Base-by-base conservation (phyloP, 495 filamentous ascomycete species). In the Immersiella caudata region DNA sequence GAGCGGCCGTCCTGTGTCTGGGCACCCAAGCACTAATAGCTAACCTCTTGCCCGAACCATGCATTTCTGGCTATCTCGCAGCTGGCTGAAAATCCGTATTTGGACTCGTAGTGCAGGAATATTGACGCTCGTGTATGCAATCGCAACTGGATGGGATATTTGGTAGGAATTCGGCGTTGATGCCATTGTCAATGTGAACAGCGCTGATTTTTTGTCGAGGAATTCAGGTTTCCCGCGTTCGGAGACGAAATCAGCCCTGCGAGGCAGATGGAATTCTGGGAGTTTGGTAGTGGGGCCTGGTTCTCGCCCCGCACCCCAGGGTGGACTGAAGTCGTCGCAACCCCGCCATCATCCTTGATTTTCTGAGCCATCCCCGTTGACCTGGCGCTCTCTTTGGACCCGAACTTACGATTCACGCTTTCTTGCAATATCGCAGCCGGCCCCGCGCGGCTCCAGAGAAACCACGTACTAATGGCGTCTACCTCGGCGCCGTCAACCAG, bases 391-490 rank as follows among this genome's bases (percentile, higher is more conserved):
- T 14, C 40, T 18, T 12, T 46, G 5, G 40, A 12, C 11, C 16
- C 11, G 52, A 55, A 22, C 52, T n/a, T 55, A 26, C 24, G 52
- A 26, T 22, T 55, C 52, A 26, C 52, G 6, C 52, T 8, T 55
- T 55, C 24, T 22, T 21, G 52, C 52, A 22, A n/a, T n/a, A 22
- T 24, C 52, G 24, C 24, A 22, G 21, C 21, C 52, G 52, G n/a
- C 21, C 52, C 22, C n/a, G 52, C 52, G 52, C 52, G 29, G 16
- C 50, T 51, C 62, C 63, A 36, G 20, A 64, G 18, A 20, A 58
- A 25, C 18, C 22, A 51, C 33, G 6, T 4, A 69, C 24, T 56
- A 60, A 74, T 74, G 71, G 65, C 71, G n/a, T 72, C 71, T 18
- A 64, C 70, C 52, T 61, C 68, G 16, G 52, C 73, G 33, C 33